Percentiles rank a stretch among this genome's conserved stretches.
phyloP scores from a whole-genome alignment of 805 yeast genomes.

The Candida taoyuanica region DNA sequence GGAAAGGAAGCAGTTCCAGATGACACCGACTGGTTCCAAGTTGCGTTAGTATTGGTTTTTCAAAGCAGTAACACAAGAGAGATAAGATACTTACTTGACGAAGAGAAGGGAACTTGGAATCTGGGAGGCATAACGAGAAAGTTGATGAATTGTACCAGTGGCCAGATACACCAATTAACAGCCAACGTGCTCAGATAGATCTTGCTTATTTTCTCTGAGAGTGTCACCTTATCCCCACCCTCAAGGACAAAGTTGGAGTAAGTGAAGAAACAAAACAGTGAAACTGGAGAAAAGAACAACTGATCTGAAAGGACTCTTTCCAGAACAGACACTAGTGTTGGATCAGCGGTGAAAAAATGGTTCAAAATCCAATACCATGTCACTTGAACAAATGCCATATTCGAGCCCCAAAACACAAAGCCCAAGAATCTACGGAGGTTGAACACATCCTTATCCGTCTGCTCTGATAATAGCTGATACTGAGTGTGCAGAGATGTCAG shows the following conservation, averaged over 20 bases:
- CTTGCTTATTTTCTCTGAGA: constrained; percentile 57
- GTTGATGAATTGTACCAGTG: constrained; percentile 73
- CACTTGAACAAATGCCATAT: constrained; percentile 77
- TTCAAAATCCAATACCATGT: constrained; percentile 87
- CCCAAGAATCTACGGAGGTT: constrained; percentile 68
- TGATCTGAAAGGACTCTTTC: constrained; percentile 90
- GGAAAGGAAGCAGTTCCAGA: constrained; percentile 93
- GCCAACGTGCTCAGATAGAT: constrained; percentile 66
- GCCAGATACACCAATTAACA: constrained; percentile 75
- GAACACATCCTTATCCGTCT: constrained; percentile 36
- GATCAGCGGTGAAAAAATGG: constrained; percentile 70
- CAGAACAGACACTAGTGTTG: constrained; percentile 77
- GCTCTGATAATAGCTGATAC: constrained; percentile 30
- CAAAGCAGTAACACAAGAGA: not conserved
- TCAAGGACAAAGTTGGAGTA: constrained; percentile 83
- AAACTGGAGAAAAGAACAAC: constrained; percentile 81
- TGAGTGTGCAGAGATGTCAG: constrained; percentile 12
- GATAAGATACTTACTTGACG: constrained; percentile 48
- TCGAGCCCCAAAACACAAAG: constrained; percentile 83
- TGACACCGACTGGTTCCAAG: constrained; percentile 52
- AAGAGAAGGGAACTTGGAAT: constrained; percentile 87
- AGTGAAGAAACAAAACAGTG: constrained; percentile 72
- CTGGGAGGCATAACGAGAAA: constrained; percentile 64
- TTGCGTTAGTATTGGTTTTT: constrained; percentile 12
- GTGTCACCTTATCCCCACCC: constrained; percentile 59